A percentile compares a stretch with the other conserved stretches of the same genome.
Conservation (phyloP, 2,329 filamentous ascomycete genomes). For the Acrocalymma vagum region DNA sequence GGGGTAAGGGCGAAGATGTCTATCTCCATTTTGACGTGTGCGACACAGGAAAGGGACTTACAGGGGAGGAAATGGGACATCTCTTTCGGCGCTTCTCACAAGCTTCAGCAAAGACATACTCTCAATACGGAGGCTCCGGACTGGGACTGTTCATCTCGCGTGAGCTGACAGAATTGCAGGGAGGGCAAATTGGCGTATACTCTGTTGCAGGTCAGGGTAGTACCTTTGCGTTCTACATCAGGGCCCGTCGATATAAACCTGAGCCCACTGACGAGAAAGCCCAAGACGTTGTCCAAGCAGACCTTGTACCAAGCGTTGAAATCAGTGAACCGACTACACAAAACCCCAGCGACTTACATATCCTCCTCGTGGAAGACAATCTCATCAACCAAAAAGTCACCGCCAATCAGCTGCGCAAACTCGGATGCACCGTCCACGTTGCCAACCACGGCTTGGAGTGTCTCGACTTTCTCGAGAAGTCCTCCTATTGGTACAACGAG, state of each 20-base stretch:
- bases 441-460: constrained; percentile 51
- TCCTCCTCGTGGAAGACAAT: constrained; percentile 50
- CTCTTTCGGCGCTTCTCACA: constrained; percentile 42
- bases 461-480: constrained; percentile 41
- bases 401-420: constrained; percentile 47
- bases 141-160: constrained; percentile 44
- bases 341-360: constrained; percentile 23
- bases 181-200: constrained; percentile 39
- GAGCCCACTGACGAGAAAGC: neutral
- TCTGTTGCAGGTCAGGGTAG: constrained; percentile 32
- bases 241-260: constrained; percentile 23
- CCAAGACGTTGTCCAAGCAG: constrained; percentile 17
- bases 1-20: constrained; percentile 19
- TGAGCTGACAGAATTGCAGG: constrained; percentile 41
- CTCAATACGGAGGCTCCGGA: constrained; percentile 50
- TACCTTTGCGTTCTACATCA: constrained; percentile 45
- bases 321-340: constrained; percentile 21
- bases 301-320: constrained; percentile 25
- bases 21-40: constrained; percentile 16
- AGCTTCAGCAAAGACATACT: constrained; percentile 42
- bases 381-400: constrained; percentile 52
- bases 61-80: constrained; percentile 12
- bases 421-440: constrained; percentile 46
- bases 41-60: constrained; percentile 16
- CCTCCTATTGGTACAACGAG: constrained; percentile 28